These are phyloP conservation scores for Stygiomarasmius scandens DNA, from an alignment of 1,284 basidiomycete species.

Conservation along the genomic window DNA sequence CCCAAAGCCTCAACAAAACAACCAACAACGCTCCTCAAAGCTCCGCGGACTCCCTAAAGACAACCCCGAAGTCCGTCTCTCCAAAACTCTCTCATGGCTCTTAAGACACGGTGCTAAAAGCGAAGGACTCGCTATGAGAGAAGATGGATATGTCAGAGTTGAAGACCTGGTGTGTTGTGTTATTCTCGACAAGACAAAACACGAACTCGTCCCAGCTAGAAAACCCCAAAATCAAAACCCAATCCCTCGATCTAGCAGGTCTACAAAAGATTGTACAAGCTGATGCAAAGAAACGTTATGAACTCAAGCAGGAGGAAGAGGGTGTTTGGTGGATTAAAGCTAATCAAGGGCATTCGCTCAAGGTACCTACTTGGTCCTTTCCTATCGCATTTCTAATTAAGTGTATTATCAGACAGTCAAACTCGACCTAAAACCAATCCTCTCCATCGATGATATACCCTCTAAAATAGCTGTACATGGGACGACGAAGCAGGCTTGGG, in stretches of 20 bases:
- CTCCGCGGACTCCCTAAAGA: conserved; percentile 54
- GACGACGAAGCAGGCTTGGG: conserved; percentile 71
- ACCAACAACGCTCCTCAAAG: conserved; percentile 26
- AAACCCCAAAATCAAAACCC: conserved; percentile 38
- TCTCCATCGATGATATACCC: conserved; percentile 64
- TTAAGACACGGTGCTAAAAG: conserved; percentile 83
- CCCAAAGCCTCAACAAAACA: background rate
- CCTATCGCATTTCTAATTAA: background rate
- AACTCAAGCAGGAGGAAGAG: conserved; percentile 63
- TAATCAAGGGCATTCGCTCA: conserved; percentile 91
- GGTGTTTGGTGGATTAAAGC: conserved; percentile 84
- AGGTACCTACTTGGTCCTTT: conserved; percentile 43
- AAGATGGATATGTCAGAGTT: conserved; percentile 81
- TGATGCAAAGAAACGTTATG: conserved; percentile 81
- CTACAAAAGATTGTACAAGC: conserved; percentile 74
- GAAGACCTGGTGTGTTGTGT: conserved; percentile 66
- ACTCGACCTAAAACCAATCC: conserved; percentile 69
- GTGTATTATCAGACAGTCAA: conserved; percentile 53
- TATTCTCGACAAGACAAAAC: background rate
- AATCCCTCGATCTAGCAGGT: conserved; percentile 51
- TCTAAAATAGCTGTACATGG: conserved; percentile 75
- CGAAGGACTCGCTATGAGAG: conserved; percentile 72
- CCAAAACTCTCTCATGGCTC: conserved; percentile 84
- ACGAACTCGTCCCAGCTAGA: conserved; percentile 30
- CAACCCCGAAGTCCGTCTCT: conserved; percentile 54